Evolutionary conservation across 1,139 yeast genomes (phyloP), one percentile per base, ranked within the genome.

Genomic region (Kodamaea derodonti): DNA sequence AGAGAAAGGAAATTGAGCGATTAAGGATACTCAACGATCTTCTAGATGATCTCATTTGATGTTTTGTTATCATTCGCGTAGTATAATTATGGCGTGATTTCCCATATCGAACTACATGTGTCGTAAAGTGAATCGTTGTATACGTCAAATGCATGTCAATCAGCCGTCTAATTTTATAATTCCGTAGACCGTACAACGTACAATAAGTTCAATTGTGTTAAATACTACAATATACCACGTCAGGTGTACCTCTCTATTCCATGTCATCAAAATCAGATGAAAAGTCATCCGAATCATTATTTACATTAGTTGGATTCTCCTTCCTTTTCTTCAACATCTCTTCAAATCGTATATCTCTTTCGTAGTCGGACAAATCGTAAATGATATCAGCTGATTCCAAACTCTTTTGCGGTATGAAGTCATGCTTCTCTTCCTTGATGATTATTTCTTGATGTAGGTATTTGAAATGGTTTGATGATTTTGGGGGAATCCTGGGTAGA

Each of bases 361-460:
- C 65, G 31, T 54, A 51, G 30, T 59, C 65, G 4, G 62, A 58
- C 20, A 58, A 40, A 33, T 59, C 62, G 27, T 46, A 42, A 4
- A 45, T 43, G 11, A 30, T 30, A 13, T 25, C 28, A n/a, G 28
- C 28, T 2, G 38, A 29, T 1, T 39, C 38, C 8, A 42, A 16
- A 12, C 27, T 33, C 18, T 36, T 35, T 17, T 26, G 33, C 30
- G 30, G 32, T 3, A 24, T 27, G 24, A 34, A 35, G 22, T 16
- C 11, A 11, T 8, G 12, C 7, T 24, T 23, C 15, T 29, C 8
- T 24, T 24, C 26, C 8, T 24, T 14, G 13, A 14, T 11, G 8
- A 11, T 11, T 20, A 20, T 11, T 9, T 20, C 23, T 20, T 24
- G 26, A n/a, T n/a, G 23, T 24, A 24, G 7, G 29, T 31, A 31